phyloP scores from a whole-genome alignment of 164 flowering plant genomes.

The Litsea cubeba region DNA sequence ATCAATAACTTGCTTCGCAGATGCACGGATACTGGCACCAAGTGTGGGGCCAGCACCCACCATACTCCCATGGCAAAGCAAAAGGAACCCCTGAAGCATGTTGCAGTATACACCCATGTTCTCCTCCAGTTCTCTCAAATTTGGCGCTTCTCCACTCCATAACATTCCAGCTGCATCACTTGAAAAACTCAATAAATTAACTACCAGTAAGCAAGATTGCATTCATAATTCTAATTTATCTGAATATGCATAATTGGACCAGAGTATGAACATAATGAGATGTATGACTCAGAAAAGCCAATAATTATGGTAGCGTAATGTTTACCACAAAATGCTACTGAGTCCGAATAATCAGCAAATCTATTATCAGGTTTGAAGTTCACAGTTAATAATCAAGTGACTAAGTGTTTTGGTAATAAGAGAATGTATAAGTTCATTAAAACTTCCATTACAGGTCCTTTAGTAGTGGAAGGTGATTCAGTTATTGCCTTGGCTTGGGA shows the following conservation, averaged over 20 bases:
- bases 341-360: too few relatives aligned
- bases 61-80: slow-evolving; percentile 66
- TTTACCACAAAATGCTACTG: too few relatives aligned
- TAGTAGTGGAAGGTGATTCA: too few relatives aligned
- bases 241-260: not conserved
- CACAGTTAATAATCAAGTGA: too few relatives aligned
- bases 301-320: too few relatives aligned
- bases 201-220: not conserved
- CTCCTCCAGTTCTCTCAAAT: slow-evolving; percentile 52
- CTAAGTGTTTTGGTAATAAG: too few relatives aligned
- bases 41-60: slow-evolving; percentile 93
- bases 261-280: not conserved
- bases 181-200: slow-evolving; percentile 1
- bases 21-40: slow-evolving; percentile 45
- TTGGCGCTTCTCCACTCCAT: slow-evolving; percentile 59
- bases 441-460: too few relatives aligned
- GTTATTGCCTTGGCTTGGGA: too few relatives aligned
- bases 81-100: slow-evolving; percentile 70
- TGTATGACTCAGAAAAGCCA: too few relatives aligned
- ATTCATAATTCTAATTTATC: not conserved
- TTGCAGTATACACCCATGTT: slow-evolving; percentile 74
- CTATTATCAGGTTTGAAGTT: too few relatives aligned
- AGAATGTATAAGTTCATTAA: too few relatives aligned
- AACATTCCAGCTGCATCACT: slow-evolving; percentile 73
- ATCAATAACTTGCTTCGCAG: slow-evolving; percentile 69